phyloP scores from a whole-genome alignment of 768 basidiomycete species.

The Chalciporus pseudorubinellus region DNA sequence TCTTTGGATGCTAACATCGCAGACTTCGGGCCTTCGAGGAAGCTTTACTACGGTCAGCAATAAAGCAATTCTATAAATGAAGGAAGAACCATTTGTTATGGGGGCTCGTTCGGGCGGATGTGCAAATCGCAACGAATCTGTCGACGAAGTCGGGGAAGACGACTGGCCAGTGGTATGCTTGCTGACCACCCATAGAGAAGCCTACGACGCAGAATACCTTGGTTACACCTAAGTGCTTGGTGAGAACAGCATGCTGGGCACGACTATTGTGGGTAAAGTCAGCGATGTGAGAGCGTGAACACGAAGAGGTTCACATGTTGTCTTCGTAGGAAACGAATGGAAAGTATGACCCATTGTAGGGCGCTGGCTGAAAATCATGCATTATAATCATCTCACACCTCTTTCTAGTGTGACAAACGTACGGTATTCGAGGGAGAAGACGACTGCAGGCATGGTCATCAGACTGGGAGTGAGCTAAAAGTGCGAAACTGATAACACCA shows the following conservation, averaged over 20 bases:
- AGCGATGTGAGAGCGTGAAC: not conserved
- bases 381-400: not conserved
- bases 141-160: conserved; percentile 56
- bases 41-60: conserved; percentile 35
- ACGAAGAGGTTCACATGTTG: conserved; percentile 42
- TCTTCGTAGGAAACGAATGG: conserved; percentile 55
- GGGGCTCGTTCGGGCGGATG: conserved; percentile 53
- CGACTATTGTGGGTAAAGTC: conserved; percentile 34
- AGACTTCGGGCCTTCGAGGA: conserved; percentile 58
- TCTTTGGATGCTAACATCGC: conserved; percentile 54
- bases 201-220: conserved; percentile 36
- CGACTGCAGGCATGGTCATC: conserved; percentile 35
- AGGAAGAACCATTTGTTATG: conserved; percentile 51
- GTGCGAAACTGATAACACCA: not conserved
- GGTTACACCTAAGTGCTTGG: conserved; percentile 21
- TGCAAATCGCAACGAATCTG: conserved; percentile 45
- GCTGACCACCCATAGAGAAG: conserved; percentile 60
- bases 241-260: conserved; percentile 53
- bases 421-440: conserved; percentile 60
- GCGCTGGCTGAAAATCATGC: conserved; percentile 38
- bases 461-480: not conserved
- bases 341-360: conserved; percentile 61
- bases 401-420: not conserved
- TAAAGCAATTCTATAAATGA: not conserved
- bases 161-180: conserved; percentile 60